Percentiles rank a stretch among this genome's conserved stretches.
Evolutionary conservation across 108 stramenopile species (phyloP).

Genomic region (Pseudonitzschia multiseries): DNA sequence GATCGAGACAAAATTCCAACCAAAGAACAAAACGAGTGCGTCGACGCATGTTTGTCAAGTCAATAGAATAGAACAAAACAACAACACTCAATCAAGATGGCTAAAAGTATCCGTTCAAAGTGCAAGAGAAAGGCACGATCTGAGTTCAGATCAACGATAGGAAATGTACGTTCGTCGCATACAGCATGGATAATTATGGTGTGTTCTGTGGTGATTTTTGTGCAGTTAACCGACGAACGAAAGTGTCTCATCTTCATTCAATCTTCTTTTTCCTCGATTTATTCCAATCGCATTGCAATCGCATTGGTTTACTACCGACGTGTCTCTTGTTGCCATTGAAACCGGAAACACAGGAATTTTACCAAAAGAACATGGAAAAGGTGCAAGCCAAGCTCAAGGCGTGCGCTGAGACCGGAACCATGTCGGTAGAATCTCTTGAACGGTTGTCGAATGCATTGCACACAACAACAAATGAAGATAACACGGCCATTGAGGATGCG

Average conservation of each 20-base stretch:
- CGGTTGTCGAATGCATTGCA: conserved; percentile 58
- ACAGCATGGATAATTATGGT: background rate
- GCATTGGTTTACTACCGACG: no score
- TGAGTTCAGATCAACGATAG: conserved; percentile 80
- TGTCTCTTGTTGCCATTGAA: background rate
- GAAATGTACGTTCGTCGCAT: conserved; percentile 70
- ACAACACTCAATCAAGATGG: conserved; percentile 45
- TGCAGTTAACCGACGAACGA: background rate
- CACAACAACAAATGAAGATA: conserved; percentile 11
- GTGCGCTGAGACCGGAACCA: conserved; percentile 40
- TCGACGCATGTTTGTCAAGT: no score
- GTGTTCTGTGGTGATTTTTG: background rate
- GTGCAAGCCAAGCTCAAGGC: conserved; percentile 62
- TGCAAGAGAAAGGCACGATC: conserved; percentile 73
- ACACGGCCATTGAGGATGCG: conserved; percentile 22
- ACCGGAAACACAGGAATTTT: conserved; percentile 41
- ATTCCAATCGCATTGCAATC: background rate
- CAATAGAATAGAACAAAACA: background rate
- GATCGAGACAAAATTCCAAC: no score
- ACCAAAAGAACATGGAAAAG: conserved; percentile 59
- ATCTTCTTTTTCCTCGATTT: background rate
- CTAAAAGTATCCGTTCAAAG: conserved; percentile 83
- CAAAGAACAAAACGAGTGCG: no score
- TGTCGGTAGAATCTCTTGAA: conserved; percentile 55
- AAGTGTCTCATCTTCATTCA: background rate